Conservation (phyloP, 176 grass and related monocot genomes). For the Chloris gayana region DNA sequence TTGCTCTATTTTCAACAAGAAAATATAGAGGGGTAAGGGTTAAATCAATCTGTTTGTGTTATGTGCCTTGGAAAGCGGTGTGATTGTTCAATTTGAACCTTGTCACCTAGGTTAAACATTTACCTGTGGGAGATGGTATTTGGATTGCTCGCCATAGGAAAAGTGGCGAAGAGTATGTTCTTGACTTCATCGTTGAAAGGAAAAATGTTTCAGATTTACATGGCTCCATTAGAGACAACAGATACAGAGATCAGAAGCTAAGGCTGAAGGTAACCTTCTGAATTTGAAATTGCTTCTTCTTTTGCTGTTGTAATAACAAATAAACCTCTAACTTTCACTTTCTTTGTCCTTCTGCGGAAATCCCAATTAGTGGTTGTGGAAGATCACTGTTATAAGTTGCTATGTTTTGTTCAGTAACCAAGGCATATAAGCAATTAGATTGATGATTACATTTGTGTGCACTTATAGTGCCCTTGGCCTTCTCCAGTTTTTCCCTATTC, state of each 20-base stretch:
- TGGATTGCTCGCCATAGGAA: conserved; percentile 73
- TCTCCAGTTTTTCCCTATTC: neutral
- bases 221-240: conserved; percentile 75
- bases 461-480: conserved; percentile 5
- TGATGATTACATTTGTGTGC: conserved; percentile 25
- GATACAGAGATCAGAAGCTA: conserved; percentile 94
- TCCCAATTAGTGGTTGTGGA: neutral
- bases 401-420: conserved; percentile 3
- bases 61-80: conserved; percentile 15
- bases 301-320: neutral
- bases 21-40: too few species aligned
- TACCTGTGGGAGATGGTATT: conserved; percentile 92
- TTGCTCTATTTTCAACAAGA: neutral
- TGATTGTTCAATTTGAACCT: conserved; percentile 38
- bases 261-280: conserved; percentile 70
- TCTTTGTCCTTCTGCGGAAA: neutral
- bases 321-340: conserved; percentile 8
- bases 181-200: conserved; percentile 96
- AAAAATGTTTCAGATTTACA: conserved; percentile 76
- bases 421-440: conserved; percentile 19
- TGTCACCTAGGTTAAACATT: conserved; percentile 58
- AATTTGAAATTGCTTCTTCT: neutral
- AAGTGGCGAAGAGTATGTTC: conserved; percentile 72
- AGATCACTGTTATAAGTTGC: neutral
- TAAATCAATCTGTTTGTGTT: conserved; percentile 6